Percentiles rank a stretch among this genome's conserved stretches.
phyloP scores from a whole-genome alignment of 2,329 filamentous ascomycete genomes.

The Arthrobotrys sphaeroides region DNA sequence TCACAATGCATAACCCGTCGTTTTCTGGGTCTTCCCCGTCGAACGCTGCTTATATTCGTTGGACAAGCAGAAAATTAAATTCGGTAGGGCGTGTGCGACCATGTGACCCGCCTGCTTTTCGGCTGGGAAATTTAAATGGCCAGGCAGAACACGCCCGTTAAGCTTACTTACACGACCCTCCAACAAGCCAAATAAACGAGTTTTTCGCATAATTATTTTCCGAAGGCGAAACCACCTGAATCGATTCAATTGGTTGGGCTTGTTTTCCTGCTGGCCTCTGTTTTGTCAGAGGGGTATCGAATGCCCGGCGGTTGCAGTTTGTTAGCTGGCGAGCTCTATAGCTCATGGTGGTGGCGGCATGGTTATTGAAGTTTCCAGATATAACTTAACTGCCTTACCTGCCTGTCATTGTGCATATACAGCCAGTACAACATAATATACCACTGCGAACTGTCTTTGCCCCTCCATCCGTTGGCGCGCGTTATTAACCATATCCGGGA shows the following conservation, averaged over 20 bases:
- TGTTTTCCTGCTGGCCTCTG: neutral
- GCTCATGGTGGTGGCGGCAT: neutral
- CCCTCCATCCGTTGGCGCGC: slow-evolving; percentile 45
- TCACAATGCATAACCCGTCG: slow-evolving; percentile 40
- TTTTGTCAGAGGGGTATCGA: too few species aligned
- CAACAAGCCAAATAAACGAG: slow-evolving; percentile 27
- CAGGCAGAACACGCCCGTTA: slow-evolving; percentile 29
- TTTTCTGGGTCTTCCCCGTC: too few species aligned
- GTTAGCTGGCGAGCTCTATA: neutral
- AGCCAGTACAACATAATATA: neutral
- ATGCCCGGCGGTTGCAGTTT: slow-evolving; percentile 11
- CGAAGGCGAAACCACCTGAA: neutral
- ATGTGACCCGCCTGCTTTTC: slow-evolving; percentile 45
- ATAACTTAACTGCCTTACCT: neutral
- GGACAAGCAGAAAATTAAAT: neutral
- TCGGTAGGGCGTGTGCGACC: slow-evolving; percentile 24
- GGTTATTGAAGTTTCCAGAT: too few species aligned
- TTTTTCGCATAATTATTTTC: slow-evolving; percentile 52
- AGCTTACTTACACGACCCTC: slow-evolving; percentile 44
- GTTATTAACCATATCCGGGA: slow-evolving; percentile 51
- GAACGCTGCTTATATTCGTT: neutral
- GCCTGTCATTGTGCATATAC: neutral
- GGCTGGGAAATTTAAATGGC: slow-evolving; percentile 18
- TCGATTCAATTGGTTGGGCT: neutral
- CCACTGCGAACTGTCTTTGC: neutral